These are phyloP conservation scores for Suhomyces xylopsoci DNA, from an alignment of 805 yeast species.

Conservation along the genomic window DNA sequence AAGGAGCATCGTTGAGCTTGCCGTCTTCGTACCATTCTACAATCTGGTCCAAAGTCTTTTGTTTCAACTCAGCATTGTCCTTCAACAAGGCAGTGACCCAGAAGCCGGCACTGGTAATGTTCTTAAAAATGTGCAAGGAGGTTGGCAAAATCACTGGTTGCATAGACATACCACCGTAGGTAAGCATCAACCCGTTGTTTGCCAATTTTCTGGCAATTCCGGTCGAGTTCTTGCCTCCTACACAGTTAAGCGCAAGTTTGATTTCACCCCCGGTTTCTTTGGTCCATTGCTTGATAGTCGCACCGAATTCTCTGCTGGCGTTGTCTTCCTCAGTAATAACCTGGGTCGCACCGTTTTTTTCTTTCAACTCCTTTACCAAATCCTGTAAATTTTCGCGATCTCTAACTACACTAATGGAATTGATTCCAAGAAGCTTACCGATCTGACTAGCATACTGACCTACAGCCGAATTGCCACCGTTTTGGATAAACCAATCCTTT, in stretches of 20 bases:
- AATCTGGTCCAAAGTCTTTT: slow-evolving; percentile 33
- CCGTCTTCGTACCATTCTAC: slow-evolving; percentile 43
- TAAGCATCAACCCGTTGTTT: slow-evolving; percentile 70
- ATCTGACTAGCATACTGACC: slow-evolving; percentile 90
- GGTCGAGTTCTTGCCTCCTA: slow-evolving; percentile 86
- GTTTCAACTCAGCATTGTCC: slow-evolving; percentile 33
- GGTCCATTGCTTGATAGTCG: slow-evolving; percentile 54
- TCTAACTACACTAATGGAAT: slow-evolving; percentile 84
- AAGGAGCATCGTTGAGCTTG: slow-evolving; percentile 36
- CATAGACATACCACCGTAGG: slow-evolving; percentile 97
- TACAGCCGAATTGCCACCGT: slow-evolving; percentile 95
- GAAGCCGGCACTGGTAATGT: slow-evolving; percentile 80
- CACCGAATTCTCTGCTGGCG: slow-evolving; percentile 61
- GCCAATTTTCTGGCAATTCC: slow-evolving; percentile 81
- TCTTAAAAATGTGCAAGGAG: slow-evolving; percentile 83
- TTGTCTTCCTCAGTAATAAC: slow-evolving; percentile 90
- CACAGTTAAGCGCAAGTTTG: slow-evolving; percentile 83
- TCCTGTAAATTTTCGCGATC: slow-evolving; percentile 77
- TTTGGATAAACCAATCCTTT: slow-evolving; percentile 87
- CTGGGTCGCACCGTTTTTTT: slow-evolving; percentile 71
- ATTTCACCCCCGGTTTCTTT: slow-evolving; percentile 50
- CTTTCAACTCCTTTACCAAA: slow-evolving; percentile 48
- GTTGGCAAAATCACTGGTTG: slow-evolving; percentile 94
- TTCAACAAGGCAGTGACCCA: slow-evolving; percentile 72
- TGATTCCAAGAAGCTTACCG: slow-evolving; percentile 71